Conservation (phyloP, 768 basidiomycete genomes). For the Amanita inopinata region DNA sequence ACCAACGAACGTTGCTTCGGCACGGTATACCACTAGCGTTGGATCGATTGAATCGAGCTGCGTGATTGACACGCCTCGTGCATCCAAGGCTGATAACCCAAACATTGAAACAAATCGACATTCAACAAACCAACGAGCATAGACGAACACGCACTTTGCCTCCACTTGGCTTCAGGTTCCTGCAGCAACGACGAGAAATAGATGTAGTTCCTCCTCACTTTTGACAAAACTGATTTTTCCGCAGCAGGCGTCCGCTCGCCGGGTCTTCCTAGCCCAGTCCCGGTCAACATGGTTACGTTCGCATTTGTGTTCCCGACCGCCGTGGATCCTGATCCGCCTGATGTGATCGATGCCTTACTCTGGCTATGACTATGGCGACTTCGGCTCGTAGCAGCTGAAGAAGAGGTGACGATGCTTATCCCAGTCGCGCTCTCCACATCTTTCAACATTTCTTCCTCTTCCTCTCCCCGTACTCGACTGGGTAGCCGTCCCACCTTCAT, state of each 20-base stretch:
- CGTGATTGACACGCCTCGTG: slow-evolving; percentile 85
- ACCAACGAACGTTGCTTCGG: slow-evolving; percentile 95
- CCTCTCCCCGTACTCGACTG: slow-evolving; percentile 25
- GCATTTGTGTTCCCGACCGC: background rate
- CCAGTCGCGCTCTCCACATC: slow-evolving; percentile 65
- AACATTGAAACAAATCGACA: slow-evolving; percentile 7
- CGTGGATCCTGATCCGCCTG: slow-evolving; percentile 9
- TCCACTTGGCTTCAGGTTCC: slow-evolving; percentile 98
- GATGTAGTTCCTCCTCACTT: slow-evolving; percentile 90
- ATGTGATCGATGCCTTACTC: slow-evolving; percentile 33
- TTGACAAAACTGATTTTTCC: slow-evolving; percentile 76
- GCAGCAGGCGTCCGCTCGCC: slow-evolving; percentile 47
- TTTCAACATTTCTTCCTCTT: slow-evolving; percentile 56
- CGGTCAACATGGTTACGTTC: background rate
- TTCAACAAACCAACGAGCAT: slow-evolving; percentile 7
- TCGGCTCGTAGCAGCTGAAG: slow-evolving; percentile 53
- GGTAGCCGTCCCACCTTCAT: too few relatives aligned
- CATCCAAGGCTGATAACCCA: slow-evolving; percentile 50
- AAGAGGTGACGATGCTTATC: slow-evolving; percentile 56
- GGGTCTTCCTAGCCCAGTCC: slow-evolving; percentile 20
- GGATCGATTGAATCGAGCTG: slow-evolving; percentile 97
- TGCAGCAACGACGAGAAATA: slow-evolving; percentile 96
- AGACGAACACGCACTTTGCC: slow-evolving; percentile 50
- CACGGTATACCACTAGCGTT: slow-evolving; percentile 89
- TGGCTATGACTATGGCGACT: too few relatives aligned